phyloP scores from a whole-genome alignment of 2,329 filamentous ascomycete species.

The Hirsutella thompsonii region DNA sequence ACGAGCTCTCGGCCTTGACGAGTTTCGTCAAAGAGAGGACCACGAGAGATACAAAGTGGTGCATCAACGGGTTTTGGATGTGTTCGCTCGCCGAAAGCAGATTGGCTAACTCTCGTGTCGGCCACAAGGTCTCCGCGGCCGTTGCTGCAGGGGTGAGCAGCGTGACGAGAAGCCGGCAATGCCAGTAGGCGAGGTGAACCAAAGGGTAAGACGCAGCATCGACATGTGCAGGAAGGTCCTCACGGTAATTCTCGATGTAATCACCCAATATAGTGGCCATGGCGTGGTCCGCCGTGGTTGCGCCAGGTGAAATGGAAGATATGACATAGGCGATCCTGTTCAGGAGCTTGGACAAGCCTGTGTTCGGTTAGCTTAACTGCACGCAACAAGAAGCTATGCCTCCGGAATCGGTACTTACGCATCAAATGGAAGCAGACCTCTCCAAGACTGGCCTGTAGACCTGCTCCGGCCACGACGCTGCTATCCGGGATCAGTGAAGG shows the following conservation, averaged over 20 bases:
- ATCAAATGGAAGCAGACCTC: conserved; percentile 51
- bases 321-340: conserved; percentile 24
- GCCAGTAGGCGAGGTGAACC: conserved; percentile 58
- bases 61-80: conserved; percentile 48
- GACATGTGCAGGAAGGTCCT: conserved; percentile 45
- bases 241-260: conserved; percentile 47
- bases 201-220: conserved; percentile 38
- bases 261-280: conserved; percentile 22
- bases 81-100: conserved; percentile 42
- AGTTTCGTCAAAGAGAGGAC: conserved; percentile 50
- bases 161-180: conserved; percentile 51
- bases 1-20: conserved; percentile 37
- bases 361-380: not conserved
- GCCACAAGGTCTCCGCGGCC: conserved; percentile 44
- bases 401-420: conserved; percentile 50
- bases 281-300: conserved; percentile 18
- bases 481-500: conserved; percentile 50
- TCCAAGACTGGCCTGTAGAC: conserved; percentile 47
- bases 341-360: conserved; percentile 45
- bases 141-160: conserved; percentile 44
- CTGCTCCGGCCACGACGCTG: conserved; percentile 44
- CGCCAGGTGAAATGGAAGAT: conserved; percentile 20
- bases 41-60: conserved; percentile 51
- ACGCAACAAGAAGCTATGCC: no score
- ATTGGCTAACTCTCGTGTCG: conserved; percentile 44